Conservation (phyloP, 2,329 filamentous ascomycete genomes). For the Aspergillus piperis region DNA sequence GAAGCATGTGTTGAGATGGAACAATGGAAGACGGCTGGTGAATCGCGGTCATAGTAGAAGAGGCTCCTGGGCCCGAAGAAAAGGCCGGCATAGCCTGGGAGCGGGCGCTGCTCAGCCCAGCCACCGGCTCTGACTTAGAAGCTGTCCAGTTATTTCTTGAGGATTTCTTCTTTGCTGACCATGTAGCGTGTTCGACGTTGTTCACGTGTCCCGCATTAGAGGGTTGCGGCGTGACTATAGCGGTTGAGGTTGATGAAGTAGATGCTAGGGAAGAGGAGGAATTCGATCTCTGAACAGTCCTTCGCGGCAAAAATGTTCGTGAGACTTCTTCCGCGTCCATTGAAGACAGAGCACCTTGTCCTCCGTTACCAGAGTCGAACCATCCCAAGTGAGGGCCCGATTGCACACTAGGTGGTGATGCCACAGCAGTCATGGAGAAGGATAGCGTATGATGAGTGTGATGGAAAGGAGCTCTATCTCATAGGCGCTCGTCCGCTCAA, state of each 20-base stretch:
- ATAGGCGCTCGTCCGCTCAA: constrained; percentile 14
- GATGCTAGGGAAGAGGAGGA: constrained; percentile 82
- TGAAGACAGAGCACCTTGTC: constrained; percentile 63
- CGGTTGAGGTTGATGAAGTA: constrained; percentile 56
- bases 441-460: constrained; percentile 20
- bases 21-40: constrained; percentile 64
- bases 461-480: constrained; percentile 12
- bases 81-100: constrained; percentile 63
- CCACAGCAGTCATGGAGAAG: constrained; percentile 65
- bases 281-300: constrained; percentile 81
- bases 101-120: constrained; percentile 62
- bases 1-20: constrained; percentile 68
- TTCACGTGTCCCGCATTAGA: constrained; percentile 41
- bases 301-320: constrained; percentile 87
- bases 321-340: constrained; percentile 83
- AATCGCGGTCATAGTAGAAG: constrained; percentile 64
- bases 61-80: constrained; percentile 59
- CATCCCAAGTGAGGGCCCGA: constrained; percentile 62
- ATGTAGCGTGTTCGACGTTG: constrained; percentile 41
- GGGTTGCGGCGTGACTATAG: constrained; percentile 34
- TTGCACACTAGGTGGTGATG: constrained; percentile 65
- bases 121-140: constrained; percentile 66
- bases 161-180: constrained; percentile 50
- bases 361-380: constrained; percentile 57
- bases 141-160: constrained; percentile 62